Base-by-base conservation (phyloP, 2,329 filamentous ascomycete genomes). In the Periconia digitata region DNA sequence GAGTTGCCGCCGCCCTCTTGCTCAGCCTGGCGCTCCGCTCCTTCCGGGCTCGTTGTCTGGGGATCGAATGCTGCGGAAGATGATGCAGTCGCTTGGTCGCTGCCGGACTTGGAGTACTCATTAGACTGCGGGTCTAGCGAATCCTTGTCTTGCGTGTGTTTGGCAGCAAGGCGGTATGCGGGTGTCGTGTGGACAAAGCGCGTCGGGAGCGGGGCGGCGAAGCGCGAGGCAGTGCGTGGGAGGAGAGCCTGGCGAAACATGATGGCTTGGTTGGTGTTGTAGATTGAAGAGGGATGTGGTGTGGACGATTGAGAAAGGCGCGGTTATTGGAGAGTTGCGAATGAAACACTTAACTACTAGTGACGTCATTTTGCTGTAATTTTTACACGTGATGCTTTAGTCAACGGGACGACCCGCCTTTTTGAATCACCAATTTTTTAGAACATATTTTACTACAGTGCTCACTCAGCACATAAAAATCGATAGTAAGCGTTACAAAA, bases 91-190 rank as follows among this genome's bases (percentile, higher is more conserved):
- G 74, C 72, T 37, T 85, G 74, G 56, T 85, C 89, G 0, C 82
- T 82, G 3, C 83, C 87, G 42, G 83, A 84, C 64, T 86, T 83
- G 48, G 83, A 82, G 71, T 85, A 83, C 66, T 95, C 89, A 45
- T 79, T 83, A 2, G 80, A 72, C 27, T 82, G 77, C 0, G 87
- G 84, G 49, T 86, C 82, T 27, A 95, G 78, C 2, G 78, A 78
- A 54, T 86, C 79, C 50, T 76, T 77, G 65, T 74, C 72, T 58
- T 75, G 69, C n/a, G 71, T 53, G 50, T 76, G 12, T 72, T 54
- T 78, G 78, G 38, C 64, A 62, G 2, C 73, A 39, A 57, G 60
- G 6, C 58, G 52, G 17, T 56, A 16, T 10, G 53, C 43, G 6
- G 55, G 60, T 22, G 60, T 63, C 8, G 60, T 59, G 43, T 35